Evolutionary conservation across 2,329 filamentous ascomycete species (phyloP).

Genomic region (Pyrenophora seminiperda): DNA sequence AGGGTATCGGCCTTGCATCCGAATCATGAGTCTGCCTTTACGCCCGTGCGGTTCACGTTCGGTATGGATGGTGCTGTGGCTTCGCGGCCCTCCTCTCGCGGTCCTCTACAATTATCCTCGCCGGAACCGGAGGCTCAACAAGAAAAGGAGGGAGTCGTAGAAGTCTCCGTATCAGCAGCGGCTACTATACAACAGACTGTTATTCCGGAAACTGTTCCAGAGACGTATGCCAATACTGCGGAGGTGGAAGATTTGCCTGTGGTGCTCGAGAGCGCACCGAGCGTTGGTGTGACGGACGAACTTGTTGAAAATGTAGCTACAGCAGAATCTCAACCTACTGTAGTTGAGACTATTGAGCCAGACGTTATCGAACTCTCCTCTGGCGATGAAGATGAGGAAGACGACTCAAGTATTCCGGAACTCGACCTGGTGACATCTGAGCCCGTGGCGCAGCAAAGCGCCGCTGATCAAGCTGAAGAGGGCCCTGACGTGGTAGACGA

Average conservation of each 20-base stretch:
- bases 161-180: not conserved
- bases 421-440: not conserved
- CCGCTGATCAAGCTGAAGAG: not conserved
- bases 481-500: not conserved
- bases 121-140: slow-evolving; percentile 17
- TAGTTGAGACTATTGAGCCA: not conserved
- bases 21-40: slow-evolving; percentile 44
- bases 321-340: not conserved
- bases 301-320: not conserved
- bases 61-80: slow-evolving; percentile 40
- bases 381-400: slow-evolving; percentile 10
- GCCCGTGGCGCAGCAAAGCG: not conserved
- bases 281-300: not conserved
- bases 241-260: not conserved
- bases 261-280: not conserved
- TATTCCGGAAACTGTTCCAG: no score
- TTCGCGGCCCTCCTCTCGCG: slow-evolving; percentile 14
- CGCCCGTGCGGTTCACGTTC: slow-evolving; percentile 45
- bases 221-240: not conserved
- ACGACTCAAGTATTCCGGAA: not conserved
- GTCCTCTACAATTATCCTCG: slow-evolving; percentile 24
- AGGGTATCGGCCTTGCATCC: slow-evolving; percentile 29
- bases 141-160: not conserved
- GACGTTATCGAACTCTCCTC: slow-evolving; percentile 24
- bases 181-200: no score